Evolutionary conservation across 148 eudicot genomes (phyloP), one percentile per base, ranked within the genome.

Genomic region (Chenopodium formosanum): DNA sequence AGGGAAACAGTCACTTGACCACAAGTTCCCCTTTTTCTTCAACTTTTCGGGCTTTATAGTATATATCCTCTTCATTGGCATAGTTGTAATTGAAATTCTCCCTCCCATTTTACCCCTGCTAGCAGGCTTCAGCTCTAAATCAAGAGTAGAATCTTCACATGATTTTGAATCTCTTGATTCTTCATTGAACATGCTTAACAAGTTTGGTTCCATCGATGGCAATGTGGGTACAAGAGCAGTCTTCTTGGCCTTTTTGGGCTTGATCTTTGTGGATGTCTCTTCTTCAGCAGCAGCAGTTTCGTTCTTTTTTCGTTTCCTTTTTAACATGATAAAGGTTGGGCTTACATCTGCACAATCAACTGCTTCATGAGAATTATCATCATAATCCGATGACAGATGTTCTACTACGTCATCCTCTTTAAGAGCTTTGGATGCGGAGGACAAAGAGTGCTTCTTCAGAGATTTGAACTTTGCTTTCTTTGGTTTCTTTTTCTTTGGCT

Each of bases 401-500:
- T 91, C 98, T 60, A 76, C 76, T 52, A 79, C 72, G 25, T 86
- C 84, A 78, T 86, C 92, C 76, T 89, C 93, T 75, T 89, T 88
- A 32, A 71, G 60, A 78, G 84, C 75, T 65, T 83, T 86, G 71
- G 89, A 56, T 58, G 87, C 86, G 47, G 91, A 89, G 80, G 89
- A 87, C 82, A 92, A 81, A 81, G 98, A 89, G 70, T 87, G 94
- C 86, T 90, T 90, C 86, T 90, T 92, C 82, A 96, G 85, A 74
- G 95, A 97, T 83, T 91, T 94, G 82, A 94, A 92, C 89, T 94
- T 97, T 65, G 96, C 78, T 88, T 97, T 97, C 91, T 94, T 97
- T 19, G 86, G 53, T 74, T 97, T 97, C 91, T 91, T 88, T 83
- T 86, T 97, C 91, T 91, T 96, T 64, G 92, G 81, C 88, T 94